Evolutionary conservation across 306 rosid species (phyloP), one percentile per base, ranked within the genome.

Genomic region (Sindora glabra): DNA sequence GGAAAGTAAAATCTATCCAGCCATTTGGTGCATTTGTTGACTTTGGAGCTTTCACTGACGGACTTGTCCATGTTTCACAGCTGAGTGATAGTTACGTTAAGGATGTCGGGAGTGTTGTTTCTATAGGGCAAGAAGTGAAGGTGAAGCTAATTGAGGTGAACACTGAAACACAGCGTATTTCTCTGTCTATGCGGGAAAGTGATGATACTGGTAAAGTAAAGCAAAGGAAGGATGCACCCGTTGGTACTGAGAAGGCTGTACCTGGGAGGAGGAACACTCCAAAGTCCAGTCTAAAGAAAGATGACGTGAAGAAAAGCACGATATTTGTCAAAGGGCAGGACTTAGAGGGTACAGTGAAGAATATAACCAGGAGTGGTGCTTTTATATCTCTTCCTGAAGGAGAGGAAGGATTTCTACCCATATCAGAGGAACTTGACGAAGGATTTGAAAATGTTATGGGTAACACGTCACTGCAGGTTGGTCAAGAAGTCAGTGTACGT

Each of bases 1-100:
- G 99, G 61, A 94, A 94, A 89, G 87, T 94, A n/a, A 80, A 71
- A 79, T 94, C 99, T 54, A 65, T 89, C 69, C 97, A 82, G 66
- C 94, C 97, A 57, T 94, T 94, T 72, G 99, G 99, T 59, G 99
- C 97, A 38, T 94, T 94, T 52, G 62, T 94, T 72, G 99, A 94
- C 75, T 71, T 94, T 42, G 99, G 99, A 60, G 99, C 99, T 56
- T 89, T 94, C 72, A 82, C 97, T 2, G 97, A 94, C 39, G 99
- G 99, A 53, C 91, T 94, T 29, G 91, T 94, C 57, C 99, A 94
- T 72, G 91, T 94, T 53, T 94, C 99, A 9, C 80, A 73, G 87
- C 64, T 94, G 79, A 89, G 95, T 67, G 99, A 94, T 77, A 50
- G 64, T 77, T 94, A 44, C 39, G 94, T 94, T 64, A 84, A 84